These are phyloP conservation scores for Phytophthora citrophthora DNA, from an alignment of 352 stramenopile species.

Conservation along the genomic window DNA sequence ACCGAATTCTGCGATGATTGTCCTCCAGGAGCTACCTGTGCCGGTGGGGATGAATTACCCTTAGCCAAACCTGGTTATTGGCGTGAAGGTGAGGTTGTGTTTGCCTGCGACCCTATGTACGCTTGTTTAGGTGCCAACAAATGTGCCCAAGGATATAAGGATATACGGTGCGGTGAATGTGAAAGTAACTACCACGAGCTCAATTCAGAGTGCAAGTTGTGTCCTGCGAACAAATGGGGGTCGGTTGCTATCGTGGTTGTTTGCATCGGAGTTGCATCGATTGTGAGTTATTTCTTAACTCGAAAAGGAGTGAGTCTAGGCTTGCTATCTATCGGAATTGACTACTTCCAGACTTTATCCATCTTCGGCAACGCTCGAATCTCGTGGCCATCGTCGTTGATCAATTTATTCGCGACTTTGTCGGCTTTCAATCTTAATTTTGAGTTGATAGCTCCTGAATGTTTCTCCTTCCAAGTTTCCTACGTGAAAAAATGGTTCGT, in stretches of 20 bases:
- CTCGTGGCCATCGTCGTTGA: conserved; percentile 65
- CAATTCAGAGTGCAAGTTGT: conserved; percentile 65
- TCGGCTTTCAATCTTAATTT: conserved; percentile 88
- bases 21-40: conserved; percentile 54
- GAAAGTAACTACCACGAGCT: conserved; percentile 61
- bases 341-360: conserved; percentile 89
- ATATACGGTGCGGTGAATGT: conserved; percentile 57
- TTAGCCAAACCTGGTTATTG: conserved; percentile 59
- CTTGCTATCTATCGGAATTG: conserved; percentile 80
- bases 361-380: conserved; percentile 81
- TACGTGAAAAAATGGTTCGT: conserved; percentile 79
- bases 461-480: conserved; percentile 71
- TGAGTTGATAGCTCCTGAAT: conserved; percentile 84
- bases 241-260: conserved; percentile 57
- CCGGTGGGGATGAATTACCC: conserved; percentile 53
- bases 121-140: conserved; percentile 62
- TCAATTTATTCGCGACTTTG: conserved; percentile 71
- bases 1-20: conserved; percentile 59
- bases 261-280: conserved; percentile 46
- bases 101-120: conserved; percentile 61
- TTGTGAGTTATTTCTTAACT: conserved; percentile 67
- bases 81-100: conserved; percentile 57
- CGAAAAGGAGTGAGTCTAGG: conserved; percentile 72
- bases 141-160: conserved; percentile 51
- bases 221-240: conserved; percentile 63